These are phyloP conservation scores for Williopsis jadinii DNA, from an alignment of 1,139 yeast genomes.

Conservation along the genomic window DNA sequence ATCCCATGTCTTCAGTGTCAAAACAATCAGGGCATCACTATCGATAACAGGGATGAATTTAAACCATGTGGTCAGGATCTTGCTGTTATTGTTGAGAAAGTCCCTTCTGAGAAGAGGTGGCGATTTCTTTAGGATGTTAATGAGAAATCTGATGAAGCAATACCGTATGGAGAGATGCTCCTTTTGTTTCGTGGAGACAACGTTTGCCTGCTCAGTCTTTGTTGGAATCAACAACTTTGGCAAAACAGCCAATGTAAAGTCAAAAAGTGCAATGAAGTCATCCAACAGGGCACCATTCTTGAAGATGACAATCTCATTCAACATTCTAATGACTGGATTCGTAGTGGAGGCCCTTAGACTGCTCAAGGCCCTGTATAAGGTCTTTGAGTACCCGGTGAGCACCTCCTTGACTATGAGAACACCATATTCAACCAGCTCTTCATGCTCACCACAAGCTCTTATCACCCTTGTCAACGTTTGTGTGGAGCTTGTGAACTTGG, in stretches of 20 bases:
- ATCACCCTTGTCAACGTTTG: constrained; percentile 14
- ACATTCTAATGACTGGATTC: constrained; percentile 50
- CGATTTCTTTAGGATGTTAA: constrained; percentile 41
- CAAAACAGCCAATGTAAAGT: constrained; percentile 53
- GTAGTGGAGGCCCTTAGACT: constrained; percentile 53
- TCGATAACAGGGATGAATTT: constrained; percentile 55
- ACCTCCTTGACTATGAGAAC: constrained; percentile 43
- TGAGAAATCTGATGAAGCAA: constrained; percentile 56
- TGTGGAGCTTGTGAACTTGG: constrained; percentile 38
- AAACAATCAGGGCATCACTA: constrained; percentile 34
- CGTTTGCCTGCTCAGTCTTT: constrained; percentile 35
- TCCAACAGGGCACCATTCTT: constrained; percentile 44
- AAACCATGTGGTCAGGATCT: constrained; percentile 58
- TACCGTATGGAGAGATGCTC: constrained; percentile 43
- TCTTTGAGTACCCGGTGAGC: constrained; percentile 49
- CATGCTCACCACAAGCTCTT: constrained; percentile 5
- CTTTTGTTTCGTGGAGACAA: constrained; percentile 25
- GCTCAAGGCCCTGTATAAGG: constrained; percentile 62
- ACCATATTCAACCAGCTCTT: constrained; percentile 23
- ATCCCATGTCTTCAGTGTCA: constrained; percentile 43
- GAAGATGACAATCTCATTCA: constrained; percentile 46
- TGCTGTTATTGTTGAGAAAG: constrained; percentile 47
- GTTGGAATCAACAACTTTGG: constrained; percentile 57
- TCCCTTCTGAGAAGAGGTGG: constrained; percentile 56
- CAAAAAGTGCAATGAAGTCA: constrained; percentile 59